A percentile compares a stretch with the other conserved stretches of the same genome.
Conservation (phyloP, 169 alveolate genomes). For the Eimeria falciformis region DNA sequence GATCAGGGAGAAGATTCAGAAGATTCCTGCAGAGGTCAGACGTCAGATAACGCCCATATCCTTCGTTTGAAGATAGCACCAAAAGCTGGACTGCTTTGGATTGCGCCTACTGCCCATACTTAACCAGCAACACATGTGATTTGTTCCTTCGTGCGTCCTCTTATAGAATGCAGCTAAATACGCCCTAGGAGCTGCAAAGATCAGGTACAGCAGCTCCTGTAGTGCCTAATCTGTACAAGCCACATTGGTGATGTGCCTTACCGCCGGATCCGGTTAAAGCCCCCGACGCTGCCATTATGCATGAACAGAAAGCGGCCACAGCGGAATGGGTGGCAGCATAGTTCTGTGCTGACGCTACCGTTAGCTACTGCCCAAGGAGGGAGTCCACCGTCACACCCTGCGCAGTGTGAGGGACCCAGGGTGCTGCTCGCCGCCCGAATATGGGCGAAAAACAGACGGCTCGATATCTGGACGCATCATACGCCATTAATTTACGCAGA, state of each 20-base stretch:
- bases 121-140: no score
- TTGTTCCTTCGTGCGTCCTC: no score
- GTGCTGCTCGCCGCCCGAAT: conserved; percentile 78
- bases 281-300: conserved; percentile 78
- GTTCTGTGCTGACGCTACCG: conserved; percentile 77
- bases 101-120: no score
- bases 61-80: no score
- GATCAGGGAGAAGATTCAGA: conserved; percentile 68
- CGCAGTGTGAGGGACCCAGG: conserved; percentile 30
- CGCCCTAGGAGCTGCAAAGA: no score
- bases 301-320: conserved; percentile 77
- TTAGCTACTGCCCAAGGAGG: conserved; percentile 71
- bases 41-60: no score
- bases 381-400: conserved; percentile 41
- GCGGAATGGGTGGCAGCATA: conserved; percentile 78
- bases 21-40: conserved; percentile 58
- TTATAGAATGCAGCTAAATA: no score
- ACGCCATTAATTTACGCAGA: not conserved
- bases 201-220: no score
- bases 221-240: no score
- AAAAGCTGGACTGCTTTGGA: no score
- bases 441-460: conserved; percentile 77
- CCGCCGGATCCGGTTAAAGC: conserved; percentile 70
- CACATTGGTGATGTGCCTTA: not conserved
- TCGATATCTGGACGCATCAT: conserved; percentile 46